Evolutionary conservation across 2,329 filamentous ascomycete species (phyloP), one percentile per base, ranked within the genome.

Genomic region (Colletotrichum neosansevieriae): DNA sequence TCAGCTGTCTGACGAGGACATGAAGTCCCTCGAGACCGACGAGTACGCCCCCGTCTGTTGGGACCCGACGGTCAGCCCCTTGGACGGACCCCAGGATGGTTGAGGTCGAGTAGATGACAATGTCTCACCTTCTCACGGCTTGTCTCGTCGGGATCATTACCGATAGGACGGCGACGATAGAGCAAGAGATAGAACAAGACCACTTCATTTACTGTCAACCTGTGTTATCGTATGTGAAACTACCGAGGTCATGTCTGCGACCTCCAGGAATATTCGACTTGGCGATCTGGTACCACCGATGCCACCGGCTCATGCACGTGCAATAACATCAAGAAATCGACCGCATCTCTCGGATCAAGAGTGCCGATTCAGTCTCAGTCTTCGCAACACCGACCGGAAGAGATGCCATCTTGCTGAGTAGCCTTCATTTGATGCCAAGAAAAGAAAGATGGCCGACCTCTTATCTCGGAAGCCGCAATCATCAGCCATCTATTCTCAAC

Each of bases 41-140:
- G 83, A 86, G 65, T 89, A 89, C 69, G 78, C 80, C n/a, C 84
- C 84, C 5, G 83, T 85, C 71, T 80, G 82, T 50, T 89, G 87
- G 87, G 86, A 89, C 73, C 87, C 87, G 2, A 84, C 85, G 2
- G 76, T 82, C 47, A 79, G 79, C 70, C 72, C 78, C n/a, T 70
- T 88, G 29, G 83, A 87, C 3, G 79, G 66, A 29, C 61, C 66
- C 29, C 13, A 29, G n/a, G 49, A 53, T 15, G 65, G 65, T 38
- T 68, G 53, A 67, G 34, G 9, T 34, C 21, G 19, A 17, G 32
- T 42, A 58, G 36, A 58, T 58, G 7, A 19, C 38, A 38, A 10
- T 58, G 40, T 58, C 54, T 58, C 54, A 58, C 54, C n/a, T 44
- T 45, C 24, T 32, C 38, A 58, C n/a, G 40, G 38, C 19, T 17